A percentile compares a stretch with the other conserved stretches of the same genome.
phyloP scores from a whole-genome alignment of 805 yeast species.

The Suhomyces vadensis region DNA sequence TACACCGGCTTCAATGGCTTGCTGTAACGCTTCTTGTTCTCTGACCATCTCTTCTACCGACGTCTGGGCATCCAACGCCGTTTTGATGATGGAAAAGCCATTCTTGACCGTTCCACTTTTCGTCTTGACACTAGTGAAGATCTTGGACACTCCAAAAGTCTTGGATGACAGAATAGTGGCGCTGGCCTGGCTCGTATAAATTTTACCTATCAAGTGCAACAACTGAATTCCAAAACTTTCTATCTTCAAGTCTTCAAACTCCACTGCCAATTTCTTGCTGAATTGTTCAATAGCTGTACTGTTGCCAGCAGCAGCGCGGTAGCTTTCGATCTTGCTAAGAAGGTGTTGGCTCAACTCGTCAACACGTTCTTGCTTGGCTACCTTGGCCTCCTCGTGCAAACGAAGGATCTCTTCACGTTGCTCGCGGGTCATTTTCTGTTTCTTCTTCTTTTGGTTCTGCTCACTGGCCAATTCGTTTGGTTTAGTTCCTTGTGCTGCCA shows the following conservation, averaged over 20 bases:
- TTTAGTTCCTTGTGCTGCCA: not conserved
- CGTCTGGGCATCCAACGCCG: conserved; percentile 86
- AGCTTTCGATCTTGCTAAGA: conserved; percentile 47
- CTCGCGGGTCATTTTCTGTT: conserved; percentile 31
- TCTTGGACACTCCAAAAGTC: conserved; percentile 83
- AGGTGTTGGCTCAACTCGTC: conserved; percentile 52
- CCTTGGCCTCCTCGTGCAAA: conserved; percentile 55
- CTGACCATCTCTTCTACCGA: conserved; percentile 67
- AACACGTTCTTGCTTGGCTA: conserved; percentile 50
- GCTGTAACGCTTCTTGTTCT: conserved; percentile 55
- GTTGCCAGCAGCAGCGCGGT: conserved; percentile 60
- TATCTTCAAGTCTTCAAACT: conserved; percentile 80
- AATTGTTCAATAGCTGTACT: conserved; percentile 61
- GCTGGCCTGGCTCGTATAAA: conserved; percentile 73
- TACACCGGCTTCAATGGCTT: conserved; percentile 27
- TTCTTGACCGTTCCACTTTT: conserved; percentile 82
- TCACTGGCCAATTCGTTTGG: conserved; percentile 18
- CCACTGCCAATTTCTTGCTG: conserved; percentile 52
- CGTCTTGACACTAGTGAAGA: conserved; percentile 77
- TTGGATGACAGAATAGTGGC: conserved; percentile 73
- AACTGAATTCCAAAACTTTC: conserved; percentile 95
- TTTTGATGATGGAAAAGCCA: conserved; percentile 76
- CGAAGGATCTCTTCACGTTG: conserved; percentile 52
- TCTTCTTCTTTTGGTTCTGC: conserved; percentile 29
- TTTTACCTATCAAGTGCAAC: conserved; percentile 76